phyloP scores from a whole-genome alignment of 1,284 basidiomycete genomes.

The Ganoderma leucocontextum region DNA sequence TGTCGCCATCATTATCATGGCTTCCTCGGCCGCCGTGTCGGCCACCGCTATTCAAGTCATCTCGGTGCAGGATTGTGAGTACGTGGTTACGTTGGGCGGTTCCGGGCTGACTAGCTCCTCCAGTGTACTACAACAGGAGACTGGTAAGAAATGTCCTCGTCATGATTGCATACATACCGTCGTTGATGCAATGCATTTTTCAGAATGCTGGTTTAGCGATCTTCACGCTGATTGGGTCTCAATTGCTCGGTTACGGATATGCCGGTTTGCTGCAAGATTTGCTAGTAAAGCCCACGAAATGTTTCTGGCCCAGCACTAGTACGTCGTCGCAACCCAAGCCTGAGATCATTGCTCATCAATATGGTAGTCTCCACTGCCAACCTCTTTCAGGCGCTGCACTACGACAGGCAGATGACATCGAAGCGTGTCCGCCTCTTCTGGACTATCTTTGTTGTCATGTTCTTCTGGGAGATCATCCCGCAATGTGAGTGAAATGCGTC shows the following conservation, averaged over 20 bases:
- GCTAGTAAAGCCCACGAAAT: conserved; percentile 43
- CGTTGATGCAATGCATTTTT: not conserved
- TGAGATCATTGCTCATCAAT: not conserved
- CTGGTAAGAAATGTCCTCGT: conserved; percentile 29
- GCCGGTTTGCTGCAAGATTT: conserved; percentile 43
- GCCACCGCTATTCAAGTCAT: conserved; percentile 49
- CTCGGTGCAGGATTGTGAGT: conserved; percentile 46
- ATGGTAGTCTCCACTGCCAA: conserved; percentile 40
- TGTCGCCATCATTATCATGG: conserved; percentile 48
- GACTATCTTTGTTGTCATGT: conserved; percentile 40
- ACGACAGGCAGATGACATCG: conserved; percentile 44
- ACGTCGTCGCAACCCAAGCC: conserved; percentile 5
- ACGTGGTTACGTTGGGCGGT: not conserved
- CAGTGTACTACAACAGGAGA: conserved; percentile 45
- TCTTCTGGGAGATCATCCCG: conserved; percentile 49
- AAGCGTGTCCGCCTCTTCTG: conserved; percentile 46
- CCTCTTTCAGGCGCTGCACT: conserved; percentile 44
- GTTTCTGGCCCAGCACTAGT: conserved; percentile 44
- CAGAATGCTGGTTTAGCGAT: conserved; percentile 43
- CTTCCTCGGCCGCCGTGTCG: conserved; percentile 45
- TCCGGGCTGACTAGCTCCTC: not conserved
- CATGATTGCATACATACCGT: not conserved
- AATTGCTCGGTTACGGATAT: conserved; percentile 44
- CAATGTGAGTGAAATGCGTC: conserved; percentile 55
- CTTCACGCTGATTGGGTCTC: conserved; percentile 44